A percentile compares a stretch with the other conserved stretches of the same genome.
These are phyloP conservation scores for Phoma sp. DNA, from an alignment of 2,329 filamentous ascomycete genomes.

Conservation along the genomic window DNA sequence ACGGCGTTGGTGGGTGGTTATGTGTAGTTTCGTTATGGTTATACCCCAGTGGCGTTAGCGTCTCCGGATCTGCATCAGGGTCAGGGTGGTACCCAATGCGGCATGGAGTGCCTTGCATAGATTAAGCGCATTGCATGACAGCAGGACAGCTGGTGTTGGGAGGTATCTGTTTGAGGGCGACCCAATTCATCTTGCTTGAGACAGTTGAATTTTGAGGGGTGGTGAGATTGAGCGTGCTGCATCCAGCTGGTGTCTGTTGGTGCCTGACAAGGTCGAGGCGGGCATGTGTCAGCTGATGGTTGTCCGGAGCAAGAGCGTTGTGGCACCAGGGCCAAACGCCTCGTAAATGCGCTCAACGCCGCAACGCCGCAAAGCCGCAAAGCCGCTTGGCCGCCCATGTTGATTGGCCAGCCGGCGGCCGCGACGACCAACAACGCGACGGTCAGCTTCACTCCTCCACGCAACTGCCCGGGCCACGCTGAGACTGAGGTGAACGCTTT, in stretches of 20 bases:
- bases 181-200: background rate
- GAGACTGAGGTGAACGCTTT: slow-evolving; percentile 27
- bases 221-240: background rate
- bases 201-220: background rate
- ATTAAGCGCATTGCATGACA: background rate
- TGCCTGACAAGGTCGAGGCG: background rate
- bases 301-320: background rate
- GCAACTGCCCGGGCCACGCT: slow-evolving; percentile 28
- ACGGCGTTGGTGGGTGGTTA: background rate
- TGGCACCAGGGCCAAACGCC: background rate
- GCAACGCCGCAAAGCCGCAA: slow-evolving; percentile 1
- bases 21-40: slow-evolving; percentile 16
- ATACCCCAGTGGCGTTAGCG: slow-evolving; percentile 28
- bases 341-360: slow-evolving; percentile 5
- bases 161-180: background rate
- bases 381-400: background rate
- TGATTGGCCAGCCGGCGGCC: slow-evolving; percentile 8
- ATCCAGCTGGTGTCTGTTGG: background rate
- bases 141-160: background rate
- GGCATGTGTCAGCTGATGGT: background rate
- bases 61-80: slow-evolving; percentile 11
- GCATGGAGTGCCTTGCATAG: slow-evolving; percentile 1
- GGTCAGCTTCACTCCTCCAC: slow-evolving; percentile 2
- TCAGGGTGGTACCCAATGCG: background rate
- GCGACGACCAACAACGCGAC: slow-evolving; percentile 5